phyloP scores from a whole-genome alignment of 2,329 filamentous ascomycete species.

The Sporothrix pallida region DNA sequence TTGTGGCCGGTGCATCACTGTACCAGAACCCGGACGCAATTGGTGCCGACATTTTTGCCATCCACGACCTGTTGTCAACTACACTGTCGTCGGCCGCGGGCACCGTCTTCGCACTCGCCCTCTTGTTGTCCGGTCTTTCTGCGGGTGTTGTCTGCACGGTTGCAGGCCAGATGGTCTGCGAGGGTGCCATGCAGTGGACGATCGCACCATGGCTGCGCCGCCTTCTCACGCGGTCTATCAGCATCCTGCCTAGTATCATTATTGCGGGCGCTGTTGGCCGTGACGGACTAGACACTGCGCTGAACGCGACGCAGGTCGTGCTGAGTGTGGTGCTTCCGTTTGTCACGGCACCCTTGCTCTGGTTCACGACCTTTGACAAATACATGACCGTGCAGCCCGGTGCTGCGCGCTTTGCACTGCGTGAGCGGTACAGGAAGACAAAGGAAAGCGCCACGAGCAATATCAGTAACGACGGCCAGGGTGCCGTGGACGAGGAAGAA shows the following conservation, averaged over 20 bases:
- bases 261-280: conserved; percentile 80
- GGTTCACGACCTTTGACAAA: conserved; percentile 78
- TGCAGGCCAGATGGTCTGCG: conserved; percentile 85
- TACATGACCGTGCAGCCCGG: conserved; percentile 75
- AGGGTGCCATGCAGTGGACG: conserved; percentile 78
- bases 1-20: conserved; percentile 78
- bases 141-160: conserved; percentile 91
- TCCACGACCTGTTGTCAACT: conserved; percentile 72
- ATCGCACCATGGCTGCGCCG: conserved; percentile 79
- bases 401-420: conserved; percentile 45
- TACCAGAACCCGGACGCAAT: conserved; percentile 66
- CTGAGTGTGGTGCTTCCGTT: conserved; percentile 82
- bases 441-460: conserved; percentile 36
- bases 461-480: conserved; percentile 39
- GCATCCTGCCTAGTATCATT: conserved; percentile 80
- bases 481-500: conserved; percentile 31
- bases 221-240: conserved; percentile 77
- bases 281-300: conserved; percentile 70
- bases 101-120: conserved; percentile 80
- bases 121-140: conserved; percentile 79
- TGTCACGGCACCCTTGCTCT: conserved; percentile 80
- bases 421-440: conserved; percentile 26
- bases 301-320: conserved; percentile 79
- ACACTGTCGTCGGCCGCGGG: conserved; percentile 77
- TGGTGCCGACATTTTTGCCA: conserved; percentile 80